A percentile compares a stretch with the other conserved stretches of the same genome.
phyloP scores from a whole-genome alignment of 2,329 filamentous ascomycete species.

The Coccinonectria pachysandricola region DNA sequence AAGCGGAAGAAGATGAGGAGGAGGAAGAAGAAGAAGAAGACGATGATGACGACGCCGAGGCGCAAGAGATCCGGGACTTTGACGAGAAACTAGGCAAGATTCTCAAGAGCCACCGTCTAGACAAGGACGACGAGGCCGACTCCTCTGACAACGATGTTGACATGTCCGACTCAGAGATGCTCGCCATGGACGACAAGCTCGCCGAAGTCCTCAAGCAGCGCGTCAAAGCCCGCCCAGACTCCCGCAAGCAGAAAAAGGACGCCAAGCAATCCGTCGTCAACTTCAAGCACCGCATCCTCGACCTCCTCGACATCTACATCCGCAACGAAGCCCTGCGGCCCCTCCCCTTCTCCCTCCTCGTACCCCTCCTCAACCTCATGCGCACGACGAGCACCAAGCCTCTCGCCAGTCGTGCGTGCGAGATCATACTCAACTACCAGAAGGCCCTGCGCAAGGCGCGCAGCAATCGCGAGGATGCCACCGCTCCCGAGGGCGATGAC shows the following conservation, averaged over 20 bases:
- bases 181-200: conserved; percentile 73
- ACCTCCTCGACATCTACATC: conserved; percentile 76
- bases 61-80: conserved; percentile 39
- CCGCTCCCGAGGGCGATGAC: conserved; percentile 31
- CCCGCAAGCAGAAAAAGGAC: conserved; percentile 77
- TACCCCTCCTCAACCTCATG: conserved; percentile 67
- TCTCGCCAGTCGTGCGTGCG: conserved; percentile 60
- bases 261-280: conserved; percentile 83
- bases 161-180: conserved; percentile 96
- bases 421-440: conserved; percentile 63
- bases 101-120: conserved; percentile 58
- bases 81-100: conserved; percentile 70
- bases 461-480: conserved; percentile 29
- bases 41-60: conserved; percentile 29
- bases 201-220: conserved; percentile 76
- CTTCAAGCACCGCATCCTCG: conserved; percentile 90
- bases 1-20: conserved; percentile 28
- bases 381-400: conserved; percentile 69
- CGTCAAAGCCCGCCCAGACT: conserved; percentile 49
- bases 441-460: conserved; percentile 52
- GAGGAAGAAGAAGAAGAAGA: conserved; percentile 36
- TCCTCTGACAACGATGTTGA: conserved; percentile 58
- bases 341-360: conserved; percentile 57
- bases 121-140: conserved; percentile 47
- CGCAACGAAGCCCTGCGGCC: conserved; percentile 63